Conservation (phyloP, 169 alveolate species). For the Cryptosporidium ubiquitum region DNA sequence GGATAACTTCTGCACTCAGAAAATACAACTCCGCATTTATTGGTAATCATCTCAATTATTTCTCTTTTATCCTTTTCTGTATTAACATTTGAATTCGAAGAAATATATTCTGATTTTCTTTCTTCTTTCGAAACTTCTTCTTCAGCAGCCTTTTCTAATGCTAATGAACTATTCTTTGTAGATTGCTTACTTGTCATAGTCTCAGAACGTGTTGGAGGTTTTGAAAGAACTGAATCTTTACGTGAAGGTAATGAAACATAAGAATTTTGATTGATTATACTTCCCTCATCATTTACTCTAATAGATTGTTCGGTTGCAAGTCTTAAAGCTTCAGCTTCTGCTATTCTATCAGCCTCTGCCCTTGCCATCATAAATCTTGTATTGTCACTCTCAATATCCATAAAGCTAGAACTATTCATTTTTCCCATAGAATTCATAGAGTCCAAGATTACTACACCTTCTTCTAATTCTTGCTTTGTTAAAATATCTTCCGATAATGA, state of each 20-base stretch:
- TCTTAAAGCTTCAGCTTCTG: slow-evolving; percentile 68
- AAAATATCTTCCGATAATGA: slow-evolving; percentile 47
- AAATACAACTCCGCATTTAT: slow-evolving; percentile 55
- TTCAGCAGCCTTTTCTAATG: background rate
- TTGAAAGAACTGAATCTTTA: slow-evolving; percentile 18
- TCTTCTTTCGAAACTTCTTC: background rate
- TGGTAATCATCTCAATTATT: slow-evolving; percentile 33
- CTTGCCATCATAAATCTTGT: slow-evolving; percentile 69
- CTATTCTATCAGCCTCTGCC: slow-evolving; percentile 73
- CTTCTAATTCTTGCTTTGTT: slow-evolving; percentile 51
- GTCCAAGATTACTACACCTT: slow-evolving; percentile 51
- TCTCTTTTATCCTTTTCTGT: background rate
- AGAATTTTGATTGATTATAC: slow-evolving; percentile 38
- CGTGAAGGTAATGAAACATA: slow-evolving; percentile 5
- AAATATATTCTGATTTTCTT: slow-evolving; percentile 1
- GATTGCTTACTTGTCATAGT: slow-evolving; percentile 5
- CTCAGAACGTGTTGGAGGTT: background rate
- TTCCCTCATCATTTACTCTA: slow-evolving; percentile 70
- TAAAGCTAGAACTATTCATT: slow-evolving; percentile 46
- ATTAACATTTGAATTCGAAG: slow-evolving; percentile 28
- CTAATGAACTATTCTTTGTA: slow-evolving; percentile 12
- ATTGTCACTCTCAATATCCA: slow-evolving; percentile 63
- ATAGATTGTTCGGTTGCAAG: slow-evolving; percentile 70
- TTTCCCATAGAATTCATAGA: slow-evolving; percentile 22
- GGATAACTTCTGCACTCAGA: slow-evolving; percentile 39